phyloP scores from a whole-genome alignment of 2,329 filamentous ascomycete species.

The Cladosporium halotolerans region DNA sequence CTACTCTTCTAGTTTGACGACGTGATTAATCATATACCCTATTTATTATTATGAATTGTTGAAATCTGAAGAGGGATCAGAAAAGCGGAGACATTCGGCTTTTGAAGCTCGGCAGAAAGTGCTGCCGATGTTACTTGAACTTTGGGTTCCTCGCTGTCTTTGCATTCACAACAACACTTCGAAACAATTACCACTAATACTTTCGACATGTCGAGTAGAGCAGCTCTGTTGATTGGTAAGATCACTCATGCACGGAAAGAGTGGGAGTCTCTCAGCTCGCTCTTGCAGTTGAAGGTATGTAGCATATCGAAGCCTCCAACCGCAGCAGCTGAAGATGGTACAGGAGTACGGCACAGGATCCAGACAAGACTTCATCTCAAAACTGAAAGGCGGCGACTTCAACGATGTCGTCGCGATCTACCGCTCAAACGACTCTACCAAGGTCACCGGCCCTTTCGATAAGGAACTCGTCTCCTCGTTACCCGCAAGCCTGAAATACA shows the following conservation, averaged over 20 bases:
- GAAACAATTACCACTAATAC: neutral
- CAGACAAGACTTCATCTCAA: slow-evolving; percentile 50
- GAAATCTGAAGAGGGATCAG: neutral
- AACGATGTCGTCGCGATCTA: slow-evolving; percentile 52
- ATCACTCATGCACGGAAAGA: slow-evolving; percentile 41
- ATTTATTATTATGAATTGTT: too few relatives aligned
- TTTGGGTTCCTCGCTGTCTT: neutral
- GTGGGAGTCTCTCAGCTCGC: slow-evolving; percentile 36
- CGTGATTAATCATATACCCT: too few relatives aligned
- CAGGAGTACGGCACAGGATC: slow-evolving; percentile 50
- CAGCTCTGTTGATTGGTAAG: slow-evolving; percentile 41
- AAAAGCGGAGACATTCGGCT: neutral
- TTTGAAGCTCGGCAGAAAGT: slow-evolving; percentile 3
- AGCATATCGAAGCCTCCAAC: neutral
- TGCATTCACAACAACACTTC: neutral
- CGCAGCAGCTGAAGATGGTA: slow-evolving; percentile 9
- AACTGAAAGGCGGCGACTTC: slow-evolving; percentile 49
- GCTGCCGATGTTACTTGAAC: neutral
- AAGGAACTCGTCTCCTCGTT: slow-evolving; percentile 38
- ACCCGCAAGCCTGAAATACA: slow-evolving; percentile 38
- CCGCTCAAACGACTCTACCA: slow-evolving; percentile 52
- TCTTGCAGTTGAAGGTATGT: slow-evolving; percentile 28
- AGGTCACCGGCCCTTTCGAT: slow-evolving; percentile 42
- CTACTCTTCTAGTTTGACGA: too few relatives aligned
- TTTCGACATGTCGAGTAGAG: slow-evolving; percentile 13